Evolutionary conservation across 1,139 yeast species (phyloP).

Genomic region (Candida tropicalis): DNA sequence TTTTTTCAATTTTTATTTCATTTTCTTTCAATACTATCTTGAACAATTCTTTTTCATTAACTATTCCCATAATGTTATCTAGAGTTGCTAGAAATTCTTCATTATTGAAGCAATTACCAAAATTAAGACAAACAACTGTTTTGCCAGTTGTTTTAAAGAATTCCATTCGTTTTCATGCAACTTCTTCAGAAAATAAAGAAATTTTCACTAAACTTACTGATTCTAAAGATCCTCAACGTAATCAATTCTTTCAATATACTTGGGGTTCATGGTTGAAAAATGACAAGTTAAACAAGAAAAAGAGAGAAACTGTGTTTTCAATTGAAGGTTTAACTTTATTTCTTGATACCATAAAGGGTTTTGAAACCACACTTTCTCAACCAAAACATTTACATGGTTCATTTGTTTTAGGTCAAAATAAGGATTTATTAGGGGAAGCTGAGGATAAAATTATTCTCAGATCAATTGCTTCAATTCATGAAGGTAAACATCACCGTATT

Average conservation of each 20-base stretch:
- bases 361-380: conserved; percentile 13
- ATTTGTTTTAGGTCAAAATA: conserved; percentile 29
- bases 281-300: conserved; percentile 70
- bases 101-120: conserved; percentile 4
- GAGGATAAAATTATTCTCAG: conserved; percentile 53
- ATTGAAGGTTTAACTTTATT: conserved; percentile 69
- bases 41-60: neutral
- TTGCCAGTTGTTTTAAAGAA: neutral
- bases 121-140: neutral
- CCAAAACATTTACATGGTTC: conserved; percentile 40
- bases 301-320: conserved; percentile 81
- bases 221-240: conserved; percentile 68
- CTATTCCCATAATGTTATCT: conserved; percentile 12
- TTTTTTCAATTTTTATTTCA: no score
- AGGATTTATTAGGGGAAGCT: conserved; percentile 21
- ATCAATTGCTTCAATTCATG: conserved; percentile 83
- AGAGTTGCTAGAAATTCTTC: conserved; percentile 9
- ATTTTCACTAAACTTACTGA: conserved; percentile 57
- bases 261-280: conserved; percentile 96
- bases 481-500: conserved; percentile 90
- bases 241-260: conserved; percentile 77
- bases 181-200: conserved; percentile 30
- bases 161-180: conserved; percentile 7
- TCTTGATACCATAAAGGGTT: conserved; percentile 40
- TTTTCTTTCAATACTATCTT: no score